Evolutionary conservation across 495 filamentous ascomycete species (phyloP).

Genomic region (Sphaerosporella brunnea): DNA sequence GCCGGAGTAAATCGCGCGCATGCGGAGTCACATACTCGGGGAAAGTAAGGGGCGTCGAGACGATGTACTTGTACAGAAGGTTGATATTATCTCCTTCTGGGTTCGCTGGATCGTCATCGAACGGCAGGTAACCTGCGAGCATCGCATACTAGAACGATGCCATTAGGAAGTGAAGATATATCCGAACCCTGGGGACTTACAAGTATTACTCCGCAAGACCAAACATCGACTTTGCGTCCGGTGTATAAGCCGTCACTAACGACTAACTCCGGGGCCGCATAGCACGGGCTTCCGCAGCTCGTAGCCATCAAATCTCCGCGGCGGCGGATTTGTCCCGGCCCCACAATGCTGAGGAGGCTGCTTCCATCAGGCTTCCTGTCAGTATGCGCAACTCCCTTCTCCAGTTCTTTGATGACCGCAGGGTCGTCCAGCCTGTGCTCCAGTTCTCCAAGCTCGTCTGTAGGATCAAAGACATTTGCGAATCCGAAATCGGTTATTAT

Average conservation of each 20-base stretch:
- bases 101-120: slow-evolving; percentile 96
- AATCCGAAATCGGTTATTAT: slow-evolving; percentile 99
- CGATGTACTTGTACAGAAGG: slow-evolving; percentile 96
- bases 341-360: slow-evolving; percentile 22
- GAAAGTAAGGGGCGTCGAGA: slow-evolving; percentile 90
- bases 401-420: slow-evolving; percentile 27
- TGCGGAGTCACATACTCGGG: slow-evolving; percentile 98
- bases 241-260: slow-evolving; percentile 97
- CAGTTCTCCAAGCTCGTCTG: slow-evolving; percentile 73
- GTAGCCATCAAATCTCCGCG: slow-evolving; percentile 66
- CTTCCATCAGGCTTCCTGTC: slow-evolving; percentile 22
- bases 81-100: slow-evolving; percentile 99
- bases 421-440: slow-evolving; percentile 55
- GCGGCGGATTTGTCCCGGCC: slow-evolving; percentile 28
- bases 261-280: slow-evolving; percentile 91
- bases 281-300: slow-evolving; percentile 76
- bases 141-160: slow-evolving; percentile 70
- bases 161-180: slow-evolving; percentile 4
- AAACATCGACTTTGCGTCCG: slow-evolving; percentile 93
- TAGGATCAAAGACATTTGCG: slow-evolving; percentile 87
- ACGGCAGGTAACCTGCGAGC: slow-evolving; percentile 95
- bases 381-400: slow-evolving; percentile 25
- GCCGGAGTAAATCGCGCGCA: slow-evolving; percentile 74
- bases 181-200: slow-evolving; percentile 37
- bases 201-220: slow-evolving; percentile 97